Evolutionary conservation across 176 grass and related monocot species (phyloP), one percentile per base, ranked within the genome.

Genomic region (Carex pumila): DNA sequence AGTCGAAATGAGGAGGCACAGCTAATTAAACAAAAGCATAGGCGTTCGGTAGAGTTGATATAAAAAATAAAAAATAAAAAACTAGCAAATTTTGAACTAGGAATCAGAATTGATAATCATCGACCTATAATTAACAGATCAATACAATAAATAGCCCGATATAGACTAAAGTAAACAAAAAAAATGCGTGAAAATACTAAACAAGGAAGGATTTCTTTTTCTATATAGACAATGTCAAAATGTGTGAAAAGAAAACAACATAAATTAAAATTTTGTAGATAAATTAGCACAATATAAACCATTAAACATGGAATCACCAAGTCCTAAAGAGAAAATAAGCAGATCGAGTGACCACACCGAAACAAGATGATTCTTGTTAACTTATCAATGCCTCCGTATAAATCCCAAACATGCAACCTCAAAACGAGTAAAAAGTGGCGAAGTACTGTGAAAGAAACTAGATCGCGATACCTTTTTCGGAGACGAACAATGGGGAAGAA

Each of bases 391-490:
- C 31, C 29, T 67, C 31, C 32, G 13, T 37, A 11, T 15, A 71
- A 45, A 43, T 71, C 67, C 67, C 12, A 19, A 71, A 71, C 67
- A 71, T 45, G 14, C 39, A 22, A 81, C 13, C 43, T 45, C 37
- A 22, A 60, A 58, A 59, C 53, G 11, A 54, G 36, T 12, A 60
- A 79, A 60, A 37, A 57, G 76, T 36, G 17, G 0, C 34, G 5
- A 81, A 21, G 31, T 58, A 63, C 54, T 45, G 80, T 65, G 34
- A 13, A 64, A 83, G 14, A 55, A 63, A 68, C 12, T 83, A 83
- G 81, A 83, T 83, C 81, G 62, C 19, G 62, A 83, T 68, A 83
- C 81, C 81, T 69, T 69, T 22, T 22, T 29, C 18, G 45, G 25
- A 22, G 21, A 53, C 37, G 60, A 65, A 82, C 47, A 65, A 82